Base-by-base conservation (phyloP, 1,284 basidiomycete genomes). In the Cystobasidium pallidum region DNA sequence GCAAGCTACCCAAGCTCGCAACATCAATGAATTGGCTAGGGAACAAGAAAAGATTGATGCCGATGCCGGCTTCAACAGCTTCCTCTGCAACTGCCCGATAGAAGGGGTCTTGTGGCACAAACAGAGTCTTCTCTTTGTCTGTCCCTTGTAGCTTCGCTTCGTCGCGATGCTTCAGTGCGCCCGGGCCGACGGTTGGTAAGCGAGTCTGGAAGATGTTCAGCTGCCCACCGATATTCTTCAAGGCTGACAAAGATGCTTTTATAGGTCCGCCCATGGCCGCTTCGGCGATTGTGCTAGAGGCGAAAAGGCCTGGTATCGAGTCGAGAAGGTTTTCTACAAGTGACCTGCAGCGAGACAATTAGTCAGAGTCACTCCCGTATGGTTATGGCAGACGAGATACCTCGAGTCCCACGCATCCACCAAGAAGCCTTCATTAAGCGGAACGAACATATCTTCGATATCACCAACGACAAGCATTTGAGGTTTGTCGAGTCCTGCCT, bases 1-100 rank as follows among this genome's bases (percentile, higher is more conserved):
- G 81, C 6, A 94, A 84, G 1, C 86, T 82, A 41, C 88, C 90
- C 72, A 99, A 87, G 0, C 91, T 91, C 0, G 90, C 95, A 0
- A 97, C 83, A 81, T 99, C 95, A 76, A 93, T 89, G 77, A 88
- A 90, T 80, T 88, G 87, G 73, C 83, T 87, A 65, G 91, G 92
- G 72, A 92, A 92, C 43, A 97, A 84, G 82, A 96, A 95, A 80
- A 93, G 84, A 79, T 89, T 94, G 74, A 97, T 88, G 0, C 93
- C 95, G 45, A 99, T 86, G 19, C 96, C 96, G 64, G 90, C 88
- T 75, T 93, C 89, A 2, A 89, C 90, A 76, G 91, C 91, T 79
- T 95, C 91, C 77, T 94, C 91, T 1, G 88, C 94, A 0, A 92
- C 85, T 8, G 88, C 86, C 45, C 86, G 85, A 90, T 95, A 99